Evolutionary conservation across 2,329 filamentous ascomycete species (phyloP), one percentile per base, ranked within the genome.

Genomic region (Cladosporium colombiae): DNA sequence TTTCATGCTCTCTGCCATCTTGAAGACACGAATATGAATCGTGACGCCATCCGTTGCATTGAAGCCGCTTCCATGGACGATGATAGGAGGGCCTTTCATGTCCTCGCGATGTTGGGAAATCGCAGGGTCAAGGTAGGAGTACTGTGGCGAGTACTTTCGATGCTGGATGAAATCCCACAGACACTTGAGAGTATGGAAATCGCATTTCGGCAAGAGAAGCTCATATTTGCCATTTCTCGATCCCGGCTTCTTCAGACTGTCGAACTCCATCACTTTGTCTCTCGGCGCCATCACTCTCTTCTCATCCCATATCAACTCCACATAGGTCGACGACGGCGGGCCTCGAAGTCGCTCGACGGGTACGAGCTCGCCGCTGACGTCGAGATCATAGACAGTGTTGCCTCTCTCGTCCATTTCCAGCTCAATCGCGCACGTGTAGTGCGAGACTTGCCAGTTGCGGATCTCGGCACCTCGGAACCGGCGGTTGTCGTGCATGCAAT

Each of bases 301-400:
- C 33, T 74, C 74, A 5, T 75, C 68, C 71, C 74, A 78, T 40
- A 81, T 63, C 52, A 81, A 74, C 67, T 81, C 78, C 23, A 77
- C 71, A 29, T 76, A 78, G 5, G 76, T 73, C 1, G 68, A 64
- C 10, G 76, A 76, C 2, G 77, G 74, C 7, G 71, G 69, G 0
- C 73, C 70, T 31, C 70, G 67, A 6, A 72, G 70, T 23, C 79
- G 73, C 14, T 72, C 70, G 14, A 74, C 67, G 25, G 72, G 68
- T 33, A 72, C 72, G 13, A 80, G 71, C 21, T 73, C 68, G 46
- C 73, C 70, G 23, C 73, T 70, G 1, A 68, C 65, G 50, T 72
- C 73, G 65, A 76, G 75, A 31, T 78, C 71, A 55, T 74, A 73
- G 25, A 80, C 73, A 5, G 74, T 75, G 50, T 72, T 69, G 65